Evolutionary conservation across 2,329 filamentous ascomycete genomes (phyloP).

Genomic region (Pleomassaria siparia): DNA sequence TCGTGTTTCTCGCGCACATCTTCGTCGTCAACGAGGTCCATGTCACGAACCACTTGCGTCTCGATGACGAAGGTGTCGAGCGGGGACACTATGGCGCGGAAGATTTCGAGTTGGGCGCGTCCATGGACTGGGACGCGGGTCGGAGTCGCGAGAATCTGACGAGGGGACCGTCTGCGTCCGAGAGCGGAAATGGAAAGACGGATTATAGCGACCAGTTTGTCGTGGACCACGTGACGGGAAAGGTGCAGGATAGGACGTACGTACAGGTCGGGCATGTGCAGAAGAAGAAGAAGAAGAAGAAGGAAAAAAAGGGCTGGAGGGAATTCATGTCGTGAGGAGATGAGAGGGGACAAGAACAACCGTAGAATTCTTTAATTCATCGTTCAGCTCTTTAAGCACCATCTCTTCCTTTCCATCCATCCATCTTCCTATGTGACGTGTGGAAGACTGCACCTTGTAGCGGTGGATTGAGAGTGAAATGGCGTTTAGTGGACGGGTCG

Average conservation of each 20-base stretch:
- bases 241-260: not conserved
- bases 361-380: no score
- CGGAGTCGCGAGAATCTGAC: conserved; percentile 25
- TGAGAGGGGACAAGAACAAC: no score
- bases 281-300: not conserved
- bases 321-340: no score
- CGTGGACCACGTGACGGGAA: conserved; percentile 11
- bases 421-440: no score
- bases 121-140: conserved; percentile 20
- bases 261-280: not conserved
- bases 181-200: conserved; percentile 6
- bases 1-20: conserved; percentile 30
- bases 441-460: no score
- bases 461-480: no score
- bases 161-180: not conserved
- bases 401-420: no score
- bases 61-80: no score
- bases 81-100: conserved; percentile 18
- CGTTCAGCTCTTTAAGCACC: no score
- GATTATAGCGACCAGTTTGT: conserved; percentile 13
- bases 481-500: no score
- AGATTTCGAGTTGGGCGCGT: conserved; percentile 23
- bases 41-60: conserved; percentile 26
- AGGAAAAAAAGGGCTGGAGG: not conserved
- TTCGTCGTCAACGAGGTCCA: conserved; percentile 39